These are phyloP conservation scores for Fusarium temperatum DNA, from an alignment of 2,329 filamentous ascomycete species.

Conservation along the genomic window DNA sequence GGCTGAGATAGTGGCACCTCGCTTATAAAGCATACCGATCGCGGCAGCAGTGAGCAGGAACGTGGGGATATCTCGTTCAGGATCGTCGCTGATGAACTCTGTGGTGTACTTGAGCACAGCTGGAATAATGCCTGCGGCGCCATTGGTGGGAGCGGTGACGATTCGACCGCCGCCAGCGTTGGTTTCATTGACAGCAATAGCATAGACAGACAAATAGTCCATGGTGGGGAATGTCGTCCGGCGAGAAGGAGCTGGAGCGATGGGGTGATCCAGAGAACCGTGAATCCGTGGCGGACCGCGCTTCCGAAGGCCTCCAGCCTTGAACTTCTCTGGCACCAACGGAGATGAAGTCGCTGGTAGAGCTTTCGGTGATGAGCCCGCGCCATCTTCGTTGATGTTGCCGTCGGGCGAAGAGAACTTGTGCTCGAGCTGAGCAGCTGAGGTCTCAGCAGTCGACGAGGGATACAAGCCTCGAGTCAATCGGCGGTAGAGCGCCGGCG, in stretches of 20 bases:
- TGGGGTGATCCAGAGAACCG: constrained; percentile 56
- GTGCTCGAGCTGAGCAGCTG: constrained; percentile 17
- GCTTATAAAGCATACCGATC: constrained; percentile 63
- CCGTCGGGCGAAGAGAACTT: constrained; percentile 13
- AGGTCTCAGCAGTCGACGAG: constrained; percentile 30
- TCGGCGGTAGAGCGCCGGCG: constrained; percentile 55
- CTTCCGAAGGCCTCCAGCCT: constrained; percentile 9
- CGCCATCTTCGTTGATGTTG: constrained; percentile 9
- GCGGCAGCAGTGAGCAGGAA: constrained; percentile 60
- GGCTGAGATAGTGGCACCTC: constrained; percentile 61
- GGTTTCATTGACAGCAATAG: constrained; percentile 63
- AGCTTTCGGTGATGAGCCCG: not conserved
- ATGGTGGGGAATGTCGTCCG: constrained; percentile 60
- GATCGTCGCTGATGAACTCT: constrained; percentile 61
- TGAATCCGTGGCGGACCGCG: constrained; percentile 53
- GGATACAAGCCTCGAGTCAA: constrained; percentile 58
- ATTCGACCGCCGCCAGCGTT: constrained; percentile 61
- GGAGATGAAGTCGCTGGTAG: not conserved
- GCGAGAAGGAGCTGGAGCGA: constrained; percentile 55
- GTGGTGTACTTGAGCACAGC: constrained; percentile 60
- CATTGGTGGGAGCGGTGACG: constrained; percentile 61
- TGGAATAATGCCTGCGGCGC: constrained; percentile 61
- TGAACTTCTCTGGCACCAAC: constrained; percentile 4
- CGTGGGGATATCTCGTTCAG: constrained; percentile 58
- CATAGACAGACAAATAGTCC: constrained; percentile 61